Base-by-base conservation (phyloP, 495 filamentous ascomycete genomes). In the Daldinia decipiens region DNA sequence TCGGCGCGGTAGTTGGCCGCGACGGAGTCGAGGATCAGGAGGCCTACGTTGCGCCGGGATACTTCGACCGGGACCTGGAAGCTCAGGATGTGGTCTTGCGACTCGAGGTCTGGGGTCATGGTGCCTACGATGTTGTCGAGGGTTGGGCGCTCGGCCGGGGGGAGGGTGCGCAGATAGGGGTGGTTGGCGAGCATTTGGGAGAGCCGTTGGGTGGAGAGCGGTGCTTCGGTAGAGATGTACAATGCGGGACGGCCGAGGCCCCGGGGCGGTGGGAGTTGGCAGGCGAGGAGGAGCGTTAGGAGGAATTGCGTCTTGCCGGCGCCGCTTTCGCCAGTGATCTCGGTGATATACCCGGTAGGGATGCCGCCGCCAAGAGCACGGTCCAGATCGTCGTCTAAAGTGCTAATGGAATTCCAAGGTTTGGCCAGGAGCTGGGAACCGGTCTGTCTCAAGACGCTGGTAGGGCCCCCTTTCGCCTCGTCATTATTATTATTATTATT, bases 251-350 rank as follows among this genome's bases (percentile, higher is more conserved):
- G 86, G 24, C 82, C 84, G 9, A 95, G 84, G 2, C 94, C 95
- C 34, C 84, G 80, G 0, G 91, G 91, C 2, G 87, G 80, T 4
- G 91, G 89, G 13, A 98, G 91, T 76, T 98, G 95, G 11, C 87
- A 87, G 13, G 93, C 85, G 32, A 97, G 87, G 39, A 94, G 89
- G 27, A 99, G 87, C 38, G 88, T 90, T 5, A 93, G 83, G 21
- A 98, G 92, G 80, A 98, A 89, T 79, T 99, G 96, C 15, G 96
- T 98, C 84, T 99, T 99, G 74, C 95, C 95, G 71, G 92, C 91
- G 74, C 94, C 95, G 79, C 93, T 97, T 82, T 98, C 95, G 39
- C 96, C 96, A 3, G 92, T 93, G 60, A 99, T 84, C 74, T 99
- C 95, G 19, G 93, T 95, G 69, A 99, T 82, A 77, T 92, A 91